Conservation (phyloP, 768 basidiomycete species). For the Coprinellus micaceus region DNA sequence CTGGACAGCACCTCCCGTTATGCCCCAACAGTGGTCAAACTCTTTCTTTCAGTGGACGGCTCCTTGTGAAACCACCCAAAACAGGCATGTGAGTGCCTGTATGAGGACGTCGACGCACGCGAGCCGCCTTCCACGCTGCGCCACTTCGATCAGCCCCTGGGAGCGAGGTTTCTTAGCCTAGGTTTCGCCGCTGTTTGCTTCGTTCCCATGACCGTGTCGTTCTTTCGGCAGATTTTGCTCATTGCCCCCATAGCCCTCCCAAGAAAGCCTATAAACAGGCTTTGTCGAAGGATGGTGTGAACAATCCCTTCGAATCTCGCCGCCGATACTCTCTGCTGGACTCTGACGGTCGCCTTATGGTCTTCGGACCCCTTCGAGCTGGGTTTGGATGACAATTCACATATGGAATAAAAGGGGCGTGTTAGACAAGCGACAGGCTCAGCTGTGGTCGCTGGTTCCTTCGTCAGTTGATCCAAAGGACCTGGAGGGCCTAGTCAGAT, state of each 20-base stretch:
- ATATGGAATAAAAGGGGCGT: not conserved
- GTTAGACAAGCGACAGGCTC: not conserved
- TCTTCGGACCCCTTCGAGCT: constrained; percentile 1
- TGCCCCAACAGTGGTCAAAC: too few species aligned
- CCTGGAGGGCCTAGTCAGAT: not conserved
- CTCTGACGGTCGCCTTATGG: not conserved
- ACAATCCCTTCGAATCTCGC: not conserved
- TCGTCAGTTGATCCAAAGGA: not conserved
- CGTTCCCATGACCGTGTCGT: constrained; percentile 2
- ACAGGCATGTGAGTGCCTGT: not conserved
- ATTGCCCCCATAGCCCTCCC: not conserved
- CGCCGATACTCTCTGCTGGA: not conserved
- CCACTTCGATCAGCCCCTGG: not conserved
- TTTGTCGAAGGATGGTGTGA: not conserved
- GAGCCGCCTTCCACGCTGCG: not conserved
- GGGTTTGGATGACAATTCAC: not conserved
- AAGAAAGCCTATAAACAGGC: not conserved
- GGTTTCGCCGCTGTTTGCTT: not conserved
- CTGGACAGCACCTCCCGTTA: too few species aligned
- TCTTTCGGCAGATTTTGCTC: not conserved
- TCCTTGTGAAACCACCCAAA: not conserved
- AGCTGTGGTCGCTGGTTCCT: not conserved
- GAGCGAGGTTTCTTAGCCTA: not conserved
- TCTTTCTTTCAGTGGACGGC: too few species aligned
- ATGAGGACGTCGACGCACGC: not conserved